Base-by-base conservation (phyloP, 768 basidiomycete species). In the Tulasnella sp. region DNA sequence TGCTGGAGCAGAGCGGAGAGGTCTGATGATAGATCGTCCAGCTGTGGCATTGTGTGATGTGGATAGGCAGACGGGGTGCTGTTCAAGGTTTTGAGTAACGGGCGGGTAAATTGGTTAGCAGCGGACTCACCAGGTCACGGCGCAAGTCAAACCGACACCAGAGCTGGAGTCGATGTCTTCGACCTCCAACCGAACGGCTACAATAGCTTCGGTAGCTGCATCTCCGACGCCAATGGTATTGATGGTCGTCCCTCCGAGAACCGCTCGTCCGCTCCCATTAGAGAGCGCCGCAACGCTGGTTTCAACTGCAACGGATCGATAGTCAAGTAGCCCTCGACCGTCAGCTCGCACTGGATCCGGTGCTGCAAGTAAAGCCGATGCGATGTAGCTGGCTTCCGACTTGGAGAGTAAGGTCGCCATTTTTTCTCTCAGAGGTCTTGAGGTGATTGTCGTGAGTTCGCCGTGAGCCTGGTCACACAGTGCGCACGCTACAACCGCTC, bases 1-100 rank as follows among this genome's bases (percentile, higher is more conserved):
- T 64, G 35, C 16, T 35, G 44, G 32, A 95, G 75, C 4, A 90
- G 78, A 6, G 84, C 81, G 0, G 89, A 86, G 73, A 92, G 81
- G 79, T 94, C 92, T 69, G 88, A 83, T 75, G 91, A 89, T 0
- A 92, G 82, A 68, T 94, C 91, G 47, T 94, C 92, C 5, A 94
- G 77, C 8, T 87, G 86, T 35, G 80, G 80, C 3, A 86, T 80
- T 0, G 89, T 83, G 62, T 90, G 81, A 65, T 87, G 83, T 0
- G 92, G 89, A 77, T 94, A 93, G 1, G 92, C 92, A 36, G 89
- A 85, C 6, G 91, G 90, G 72, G 92, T 91, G 78, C 92, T 94
- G 78, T 76, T 79, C 83, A 37, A 32, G 65, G 36, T 34, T 1
- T 29, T 34, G 68, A 34, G 16, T n/a, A 34, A n/a, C 47, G 40